Evolutionary conservation across 768 basidiomycete species (phyloP), one percentile per base, ranked within the genome.

Genomic region (Suillus subalutaceus): DNA sequence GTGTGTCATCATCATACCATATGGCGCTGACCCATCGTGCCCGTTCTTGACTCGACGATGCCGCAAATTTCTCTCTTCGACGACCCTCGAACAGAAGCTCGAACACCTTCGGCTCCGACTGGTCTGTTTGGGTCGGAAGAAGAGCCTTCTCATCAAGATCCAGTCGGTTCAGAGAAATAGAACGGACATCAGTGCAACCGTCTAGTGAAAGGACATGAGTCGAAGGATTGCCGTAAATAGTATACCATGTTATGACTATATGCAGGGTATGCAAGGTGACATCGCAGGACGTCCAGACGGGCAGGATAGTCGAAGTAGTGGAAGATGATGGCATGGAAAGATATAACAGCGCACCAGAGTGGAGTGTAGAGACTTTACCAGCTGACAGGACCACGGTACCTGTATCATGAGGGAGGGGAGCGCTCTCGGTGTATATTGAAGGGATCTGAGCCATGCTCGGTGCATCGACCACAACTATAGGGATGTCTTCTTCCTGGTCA

Each of bases 21-120:
- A 92, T 86, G 4, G 88, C 85, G 70, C 88, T 89, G 60, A 93
- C 83, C 91, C 91, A 93, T 10, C 82, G 83, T 4, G 90, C 90
- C 61, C 91, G 81, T 64, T 90, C 89, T 66, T 84, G 81, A 35
- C 86, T 83, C 26, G 86, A 86, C 12, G 79, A 74, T 3, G 85
- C 86, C 0, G 89, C 90, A 73, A 93, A 91, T 63, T 81, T 85
- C 72, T 91, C 88, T 63, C 76, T 79, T 4, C 75, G 76, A 30
- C 79, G 75, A 16, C 81, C 85, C 62, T 86, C 82, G 64, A 90
- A 89, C 20, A 83, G 61, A n/a, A 93, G 70, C 73, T 91, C 90
- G 65, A 93, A 92, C 0, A 88, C 77, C 67, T 85, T 85, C 60
- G 84, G 68, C 57, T 85, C 82, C 32, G 80, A 79, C 15, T 73